Evolutionary conservation across 2,329 filamentous ascomycete genomes (phyloP).

Genomic region (Diaporthe sp.): DNA sequence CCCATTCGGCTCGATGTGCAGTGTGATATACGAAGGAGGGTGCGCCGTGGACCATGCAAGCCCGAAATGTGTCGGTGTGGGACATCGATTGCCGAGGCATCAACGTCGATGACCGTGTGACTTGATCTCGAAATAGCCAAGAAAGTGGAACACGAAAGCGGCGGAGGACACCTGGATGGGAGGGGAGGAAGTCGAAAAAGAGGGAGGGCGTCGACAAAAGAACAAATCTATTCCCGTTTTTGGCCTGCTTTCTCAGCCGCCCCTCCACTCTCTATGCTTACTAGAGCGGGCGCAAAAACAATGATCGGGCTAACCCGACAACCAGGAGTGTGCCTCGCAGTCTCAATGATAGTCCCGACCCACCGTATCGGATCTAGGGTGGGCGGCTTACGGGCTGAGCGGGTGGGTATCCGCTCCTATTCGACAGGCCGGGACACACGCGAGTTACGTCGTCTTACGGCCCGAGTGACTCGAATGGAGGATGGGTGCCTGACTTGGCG

Average conservation of each 20-base stretch:
- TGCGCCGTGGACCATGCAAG: slow-evolving; percentile 16
- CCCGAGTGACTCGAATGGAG: slow-evolving; percentile 23
- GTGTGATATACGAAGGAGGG: slow-evolving; percentile 17
- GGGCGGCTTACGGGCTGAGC: slow-evolving; percentile 22
- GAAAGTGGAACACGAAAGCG: not conserved
- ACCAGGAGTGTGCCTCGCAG: not conserved
- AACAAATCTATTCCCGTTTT: slow-evolving; percentile 6
- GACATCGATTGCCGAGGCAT: slow-evolving; percentile 1
- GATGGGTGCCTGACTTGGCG: slow-evolving; percentile 26
- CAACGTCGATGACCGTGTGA: slow-evolving; percentile 6
- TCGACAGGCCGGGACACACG: not conserved
- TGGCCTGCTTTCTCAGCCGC: slow-evolving; percentile 10
- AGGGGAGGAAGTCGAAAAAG: slow-evolving; percentile 12
- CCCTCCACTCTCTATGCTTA: slow-evolving; percentile 8
- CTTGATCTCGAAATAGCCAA: slow-evolving; percentile 17
- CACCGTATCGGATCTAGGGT: slow-evolving; percentile 25
- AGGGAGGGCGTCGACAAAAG: not conserved
- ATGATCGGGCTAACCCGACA: slow-evolving; percentile 13
- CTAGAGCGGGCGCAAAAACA: slow-evolving; percentile 11
- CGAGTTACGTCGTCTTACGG: slow-evolving; percentile 22
- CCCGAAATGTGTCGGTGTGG: not conserved
- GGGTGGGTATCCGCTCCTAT: slow-evolving; percentile 25
- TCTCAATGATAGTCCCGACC: slow-evolving; percentile 12
- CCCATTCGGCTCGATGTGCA: slow-evolving; percentile 5
- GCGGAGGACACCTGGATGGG: not conserved